These are phyloP conservation scores for Hanseniaspora lindneri DNA, from an alignment of 805 yeast species.

Conservation along the genomic window DNA sequence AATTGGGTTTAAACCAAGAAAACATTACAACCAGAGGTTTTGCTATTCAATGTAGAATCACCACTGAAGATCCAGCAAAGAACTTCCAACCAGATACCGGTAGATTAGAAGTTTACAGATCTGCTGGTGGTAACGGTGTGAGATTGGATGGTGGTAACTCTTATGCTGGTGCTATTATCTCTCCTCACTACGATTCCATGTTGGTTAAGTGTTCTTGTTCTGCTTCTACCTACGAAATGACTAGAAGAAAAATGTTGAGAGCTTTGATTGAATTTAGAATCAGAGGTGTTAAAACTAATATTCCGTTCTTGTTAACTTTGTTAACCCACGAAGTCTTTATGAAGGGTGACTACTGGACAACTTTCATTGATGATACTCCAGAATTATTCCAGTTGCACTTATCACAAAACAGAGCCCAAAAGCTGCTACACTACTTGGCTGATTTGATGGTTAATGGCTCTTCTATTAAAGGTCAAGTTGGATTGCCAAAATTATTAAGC, in stretches of 20 bases:
- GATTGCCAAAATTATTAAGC: constrained; percentile 68
- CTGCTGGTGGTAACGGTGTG: constrained; percentile 99
- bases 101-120: constrained; percentile 91
- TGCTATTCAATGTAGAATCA: constrained; percentile 97
- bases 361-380: constrained; percentile 97
- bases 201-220: constrained; percentile 93
- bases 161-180: constrained; percentile 88
- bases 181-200: constrained; percentile 97
- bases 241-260: constrained; percentile 94
- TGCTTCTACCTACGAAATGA: constrained; percentile 94
- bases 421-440: constrained; percentile 78
- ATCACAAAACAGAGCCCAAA: constrained; percentile 94
- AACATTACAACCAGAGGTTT: constrained; percentile 92
- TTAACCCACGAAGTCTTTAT: constrained; percentile 83
- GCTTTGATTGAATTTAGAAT: constrained; percentile 94
- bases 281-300: constrained; percentile 97
- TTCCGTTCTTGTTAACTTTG: constrained; percentile 85
- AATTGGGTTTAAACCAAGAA: constrained; percentile 86
- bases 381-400: constrained; percentile 85
- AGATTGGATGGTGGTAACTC: constrained; percentile 98
- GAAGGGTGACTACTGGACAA: constrained; percentile 88
- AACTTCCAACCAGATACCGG: constrained; percentile 98
- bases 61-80: constrained; percentile 94
- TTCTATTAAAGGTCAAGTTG: constrained; percentile 89
- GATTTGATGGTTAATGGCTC: constrained; percentile 94